Base-by-base conservation (phyloP, 2,329 filamentous ascomycete genomes). In the Coniochaeta sp. region DNA sequence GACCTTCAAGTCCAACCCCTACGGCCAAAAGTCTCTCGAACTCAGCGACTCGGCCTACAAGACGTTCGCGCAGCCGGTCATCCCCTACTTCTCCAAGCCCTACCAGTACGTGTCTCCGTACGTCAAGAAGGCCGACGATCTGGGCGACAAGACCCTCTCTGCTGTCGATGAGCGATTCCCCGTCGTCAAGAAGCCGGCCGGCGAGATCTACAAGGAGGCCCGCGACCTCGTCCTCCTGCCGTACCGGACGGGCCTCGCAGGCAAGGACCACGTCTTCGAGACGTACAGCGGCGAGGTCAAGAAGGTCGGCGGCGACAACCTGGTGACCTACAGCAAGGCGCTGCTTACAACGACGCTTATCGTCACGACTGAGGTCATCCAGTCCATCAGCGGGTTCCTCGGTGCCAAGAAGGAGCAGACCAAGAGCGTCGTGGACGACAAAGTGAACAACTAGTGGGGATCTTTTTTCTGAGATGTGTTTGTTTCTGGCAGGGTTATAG, bases 51-150 rank as follows among this genome's bases (percentile, higher is more conserved):
- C 86, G 62, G 87, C 88, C 68, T 96, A 93, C 80, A 79, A 86
- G 71, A 86, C 83, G 65, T 82, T 96, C 69, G 88, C 89, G 72
- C 88, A 87, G 67, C 91, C 92, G 22, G 77, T 96, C 64, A 77
- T 93, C 60, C 89, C 90, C 31, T 91, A 91, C 76, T 79, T 97
- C 68, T 76, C 86, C 68, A 89, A 84, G 67, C 92, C 93, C 38
- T 93, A 91, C 78, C 81, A 84, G 70, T 95, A 90, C 73, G 83
- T 96, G 64, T 87, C 87, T 58, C 93, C 93, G 0, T 97, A 97
- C 76, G 83, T 96, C 65, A 80, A 85, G 72, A 91, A 88, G 74
- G 93, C 87, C 70, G 95, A 98, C 73, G 77, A 84, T 62, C 76
- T 96, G 58, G 89, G 88, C 65, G 87, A 91, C 74, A 80, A 84